Conservation (phyloP, 305 asterid genomes). For the Solanum hybrid region DNA sequence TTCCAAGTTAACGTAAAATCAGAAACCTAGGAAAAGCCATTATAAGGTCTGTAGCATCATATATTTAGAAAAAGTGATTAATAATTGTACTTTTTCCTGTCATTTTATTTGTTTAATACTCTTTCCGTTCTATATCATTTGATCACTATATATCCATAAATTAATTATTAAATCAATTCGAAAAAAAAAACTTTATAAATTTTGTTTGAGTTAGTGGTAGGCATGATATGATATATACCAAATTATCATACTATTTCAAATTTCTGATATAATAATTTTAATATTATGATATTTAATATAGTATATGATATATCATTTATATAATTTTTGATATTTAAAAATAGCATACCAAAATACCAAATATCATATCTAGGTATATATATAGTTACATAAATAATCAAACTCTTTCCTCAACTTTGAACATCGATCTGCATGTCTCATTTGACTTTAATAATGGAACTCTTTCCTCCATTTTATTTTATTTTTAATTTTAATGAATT, state of each 20-base stretch:
- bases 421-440: neutral
- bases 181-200: no score
- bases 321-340: no score
- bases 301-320: no score
- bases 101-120: neutral
- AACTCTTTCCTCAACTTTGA: neutral
- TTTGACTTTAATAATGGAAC: neutral
- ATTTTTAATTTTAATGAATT: neutral
- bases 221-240: no score
- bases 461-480: neutral
- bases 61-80: neutral
- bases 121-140: neutral
- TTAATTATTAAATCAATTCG: rapidly evolving
- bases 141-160: neutral
- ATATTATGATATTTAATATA: no score
- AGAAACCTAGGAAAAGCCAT: neutral
- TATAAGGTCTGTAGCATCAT: neutral
- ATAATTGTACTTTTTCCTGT: neutral
- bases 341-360: no score
- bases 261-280: rapidly evolving
- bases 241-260: no score
- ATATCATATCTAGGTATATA: neutral
- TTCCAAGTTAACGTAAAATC: neutral
- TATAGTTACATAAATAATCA: neutral
- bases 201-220: no score